Conservation (phyloP, 2,329 filamentous ascomycete species). For the Penicillium olsonii region DNA sequence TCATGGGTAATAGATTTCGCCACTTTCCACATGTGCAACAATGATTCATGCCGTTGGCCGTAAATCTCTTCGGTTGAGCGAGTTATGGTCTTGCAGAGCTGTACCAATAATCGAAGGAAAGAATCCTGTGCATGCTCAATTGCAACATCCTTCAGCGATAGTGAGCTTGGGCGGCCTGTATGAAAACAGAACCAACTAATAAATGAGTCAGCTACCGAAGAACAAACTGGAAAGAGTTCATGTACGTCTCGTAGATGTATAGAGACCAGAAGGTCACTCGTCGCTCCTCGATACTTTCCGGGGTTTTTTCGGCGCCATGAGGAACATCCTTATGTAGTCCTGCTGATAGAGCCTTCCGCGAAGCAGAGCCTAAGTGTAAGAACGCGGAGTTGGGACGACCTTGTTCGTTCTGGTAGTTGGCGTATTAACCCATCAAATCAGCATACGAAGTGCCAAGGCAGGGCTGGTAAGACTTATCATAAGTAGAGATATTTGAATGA, state of each 20-base stretch:
- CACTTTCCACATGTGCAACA: constrained; percentile 40
- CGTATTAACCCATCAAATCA: constrained; percentile 31
- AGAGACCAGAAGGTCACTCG: constrained; percentile 44
- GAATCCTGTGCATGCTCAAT: constrained; percentile 44
- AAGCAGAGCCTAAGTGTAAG: constrained; percentile 43
- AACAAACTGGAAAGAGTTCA: constrained; percentile 6
- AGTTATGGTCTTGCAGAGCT: constrained; percentile 43
- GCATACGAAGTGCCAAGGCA: not conserved
- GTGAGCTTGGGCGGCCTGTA: constrained; percentile 44
- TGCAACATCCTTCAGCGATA: constrained; percentile 39
- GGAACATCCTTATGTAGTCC: constrained; percentile 48
- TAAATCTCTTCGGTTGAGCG: constrained; percentile 47
- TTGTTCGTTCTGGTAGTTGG: constrained; percentile 48
- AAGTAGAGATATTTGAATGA: constrained; percentile 45
- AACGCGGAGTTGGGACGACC: constrained; percentile 48
- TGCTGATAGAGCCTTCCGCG: constrained; percentile 47
- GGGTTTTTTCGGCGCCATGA: constrained; percentile 29
- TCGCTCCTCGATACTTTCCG: constrained; percentile 40
- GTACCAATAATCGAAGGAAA: constrained; percentile 38
- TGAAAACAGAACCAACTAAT: constrained; percentile 49
- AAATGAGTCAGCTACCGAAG: not conserved
- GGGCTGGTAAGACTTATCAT: constrained; percentile 44
- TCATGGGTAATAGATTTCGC: constrained; percentile 36
- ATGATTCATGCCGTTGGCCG: constrained; percentile 42
- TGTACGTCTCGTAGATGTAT: constrained; percentile 48